phyloP scores from a whole-genome alignment of 371 early-diverging fungal species.

The Apophysomyces variabilis region DNA sequence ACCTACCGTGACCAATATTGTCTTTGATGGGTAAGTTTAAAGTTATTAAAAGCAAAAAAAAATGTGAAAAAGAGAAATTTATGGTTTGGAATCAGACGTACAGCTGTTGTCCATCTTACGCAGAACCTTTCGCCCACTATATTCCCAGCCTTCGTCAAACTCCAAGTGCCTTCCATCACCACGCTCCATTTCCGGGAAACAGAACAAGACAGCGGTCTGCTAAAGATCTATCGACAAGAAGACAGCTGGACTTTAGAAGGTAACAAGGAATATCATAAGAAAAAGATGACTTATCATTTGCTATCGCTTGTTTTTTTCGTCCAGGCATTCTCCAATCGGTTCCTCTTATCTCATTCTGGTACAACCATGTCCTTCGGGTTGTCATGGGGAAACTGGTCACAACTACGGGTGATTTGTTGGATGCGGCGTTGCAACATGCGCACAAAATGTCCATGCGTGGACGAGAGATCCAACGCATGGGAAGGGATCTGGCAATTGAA shows the following conservation, averaged over 20 bases:
- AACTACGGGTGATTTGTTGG: slow-evolving; percentile 57
- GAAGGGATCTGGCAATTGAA: slow-evolving; percentile 46
- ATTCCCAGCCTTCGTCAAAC: slow-evolving; percentile 46
- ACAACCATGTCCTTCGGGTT: slow-evolving; percentile 60
- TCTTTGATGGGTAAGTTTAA: slow-evolving; percentile 42
- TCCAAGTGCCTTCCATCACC: slow-evolving; percentile 60
- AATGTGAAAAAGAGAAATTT: neutral
- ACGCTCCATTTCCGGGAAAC: slow-evolving; percentile 59
- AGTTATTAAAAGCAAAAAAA: neutral
- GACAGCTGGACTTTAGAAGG: slow-evolving; percentile 70
- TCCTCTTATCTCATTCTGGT: slow-evolving; percentile 63
- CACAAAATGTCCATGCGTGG: slow-evolving; percentile 49
- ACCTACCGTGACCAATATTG: slow-evolving; percentile 48
- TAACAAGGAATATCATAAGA: slow-evolving; percentile 9
- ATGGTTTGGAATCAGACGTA: slow-evolving; percentile 38
- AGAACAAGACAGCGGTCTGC: slow-evolving; percentile 49
- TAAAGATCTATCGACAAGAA: slow-evolving; percentile 62
- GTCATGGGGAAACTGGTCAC: slow-evolving; percentile 53
- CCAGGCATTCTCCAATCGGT: slow-evolving; percentile 57
- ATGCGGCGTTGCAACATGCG: slow-evolving; percentile 51
- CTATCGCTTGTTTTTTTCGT: neutral
- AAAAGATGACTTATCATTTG: neutral
- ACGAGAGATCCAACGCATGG: slow-evolving; percentile 48
- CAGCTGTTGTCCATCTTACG: slow-evolving; percentile 58
- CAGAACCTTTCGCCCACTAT: slow-evolving; percentile 59